A percentile compares a stretch with the other conserved stretches of the same genome.
phyloP scores from a whole-genome alignment of 805 yeast species.

The Metschnikowia cubensis region DNA sequence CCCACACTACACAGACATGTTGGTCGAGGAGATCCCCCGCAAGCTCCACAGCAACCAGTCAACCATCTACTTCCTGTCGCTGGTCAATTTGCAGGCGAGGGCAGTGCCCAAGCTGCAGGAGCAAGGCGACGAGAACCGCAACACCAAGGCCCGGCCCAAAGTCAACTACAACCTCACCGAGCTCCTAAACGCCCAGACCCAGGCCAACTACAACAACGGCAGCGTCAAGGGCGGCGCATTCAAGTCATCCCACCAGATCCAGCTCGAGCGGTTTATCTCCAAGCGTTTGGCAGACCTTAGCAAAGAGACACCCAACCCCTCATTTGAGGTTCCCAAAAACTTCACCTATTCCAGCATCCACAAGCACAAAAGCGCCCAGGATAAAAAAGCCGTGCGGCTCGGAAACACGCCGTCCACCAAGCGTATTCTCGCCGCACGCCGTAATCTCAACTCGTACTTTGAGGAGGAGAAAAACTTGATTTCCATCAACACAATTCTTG shows the following conservation, averaged over 20 bases:
- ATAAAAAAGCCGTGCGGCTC: conserved; percentile 26
- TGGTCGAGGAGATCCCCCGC: conserved; percentile 43
- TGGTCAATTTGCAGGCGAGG: conserved; percentile 40
- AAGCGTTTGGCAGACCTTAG: conserved; percentile 35
- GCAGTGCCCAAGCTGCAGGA: conserved; percentile 22
- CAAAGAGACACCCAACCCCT: conserved; percentile 25
- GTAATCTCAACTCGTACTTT: conserved; percentile 42
- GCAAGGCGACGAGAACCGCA: conserved; percentile 17
- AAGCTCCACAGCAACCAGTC: conserved; percentile 27
- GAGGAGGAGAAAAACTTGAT: conserved; percentile 44
- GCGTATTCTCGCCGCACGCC: conserved; percentile 37
- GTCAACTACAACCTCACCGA: conserved; percentile 43
- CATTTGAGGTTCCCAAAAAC: conserved; percentile 42
- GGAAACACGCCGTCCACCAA: conserved; percentile 45
- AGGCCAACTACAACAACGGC: conserved; percentile 25
- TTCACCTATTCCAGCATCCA: conserved; percentile 34
- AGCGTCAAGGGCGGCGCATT: conserved; percentile 29
- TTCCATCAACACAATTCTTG: conserved; percentile 39
- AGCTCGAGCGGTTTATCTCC: conserved; percentile 36
- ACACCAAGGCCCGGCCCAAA: conserved; percentile 35
- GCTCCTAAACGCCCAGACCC: conserved; percentile 41
- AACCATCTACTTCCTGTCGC: conserved; percentile 39
- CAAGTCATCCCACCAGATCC: conserved; percentile 41
- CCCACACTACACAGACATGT: conserved; percentile 21
- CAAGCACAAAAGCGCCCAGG: conserved; percentile 17